Base-by-base conservation (phyloP, 352 stramenopile species). In the Phytophthora podocarpi region DNA sequence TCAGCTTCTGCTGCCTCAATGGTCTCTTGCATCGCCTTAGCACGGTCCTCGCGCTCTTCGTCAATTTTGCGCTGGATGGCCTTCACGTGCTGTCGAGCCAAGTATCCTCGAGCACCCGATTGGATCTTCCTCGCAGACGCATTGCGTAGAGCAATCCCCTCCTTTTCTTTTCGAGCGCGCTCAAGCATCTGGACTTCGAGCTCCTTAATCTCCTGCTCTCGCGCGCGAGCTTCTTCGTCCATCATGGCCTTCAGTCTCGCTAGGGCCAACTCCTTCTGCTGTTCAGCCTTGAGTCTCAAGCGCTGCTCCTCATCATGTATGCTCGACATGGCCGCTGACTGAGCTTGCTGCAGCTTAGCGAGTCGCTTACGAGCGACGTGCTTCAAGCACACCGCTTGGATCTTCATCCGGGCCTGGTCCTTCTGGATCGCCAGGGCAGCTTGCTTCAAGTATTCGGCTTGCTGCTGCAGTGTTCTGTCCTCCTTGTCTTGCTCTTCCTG, bases 181-280 rank as follows among this genome's bases (percentile, higher is more conserved):
- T 93, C 82, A n/a, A 90, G 72, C 74, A 95, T 90, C 42, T 92
- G 64, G 11, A 80, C 51, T 57, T 92, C 80, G 1, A 95, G 72
- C 28, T 82, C 74, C 30, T 85, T 82, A 35, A 90, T 72, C 59
- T 95, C 85, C 36, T 90, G 80, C 30, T 95, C 83, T 4, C 76
- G 59, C 6, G 65, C 71, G 4, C 83, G 59, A 7, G 76, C 76
- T 16, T 95, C 83, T 12, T 91, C 80, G 34, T 93, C 83, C 72
- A 95, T 90, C 51, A 87, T 62, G 7, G 66, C 67, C 35, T 92
- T 86, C 15, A 91, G 63, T 52, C 75, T 72, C 10, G 81, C 77
- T 21, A 91, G 53, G 26, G 78, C 82, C 42, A 90, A 59, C 51
- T 93, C 83, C 32, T 93, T 87, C 21, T 88, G 78, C 32, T 90